These are phyloP conservation scores for Aspergillus panamensis DNA, from an alignment of 495 filamentous ascomycete species.

Conservation along the genomic window DNA sequence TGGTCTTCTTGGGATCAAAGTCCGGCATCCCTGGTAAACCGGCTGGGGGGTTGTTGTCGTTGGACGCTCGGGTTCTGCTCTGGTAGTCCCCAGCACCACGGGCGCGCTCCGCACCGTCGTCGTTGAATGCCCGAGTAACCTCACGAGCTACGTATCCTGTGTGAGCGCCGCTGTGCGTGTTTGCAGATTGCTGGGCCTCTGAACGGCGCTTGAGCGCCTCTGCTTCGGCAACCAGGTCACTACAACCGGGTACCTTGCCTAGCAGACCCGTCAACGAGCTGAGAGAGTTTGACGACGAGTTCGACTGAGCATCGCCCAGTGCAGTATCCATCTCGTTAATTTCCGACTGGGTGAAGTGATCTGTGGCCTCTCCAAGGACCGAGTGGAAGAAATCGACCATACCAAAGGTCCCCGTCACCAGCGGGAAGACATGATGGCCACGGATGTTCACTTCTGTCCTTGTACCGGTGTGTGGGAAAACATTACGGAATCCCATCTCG, in stretches of 20 bases:
- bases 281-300: constrained; percentile 42
- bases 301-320: constrained; percentile 57
- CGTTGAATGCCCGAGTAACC: constrained; percentile 12
- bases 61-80: constrained; percentile 6
- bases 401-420: constrained; percentile 89
- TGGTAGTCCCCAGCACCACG: constrained; percentile 8
- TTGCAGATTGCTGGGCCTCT: constrained; percentile 68
- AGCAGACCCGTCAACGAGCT: constrained; percentile 67
- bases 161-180: constrained; percentile 35
- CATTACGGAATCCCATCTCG: constrained; percentile 75
- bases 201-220: constrained; percentile 69
- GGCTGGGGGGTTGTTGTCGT: constrained; percentile 19
- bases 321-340: constrained; percentile 83
- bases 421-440: constrained; percentile 73
- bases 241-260: constrained; percentile 72
- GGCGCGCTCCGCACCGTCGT: constrained; percentile 15
- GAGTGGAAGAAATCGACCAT: constrained; percentile 96
- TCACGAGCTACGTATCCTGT: constrained; percentile 30
- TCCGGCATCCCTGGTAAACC: constrained; percentile 66
- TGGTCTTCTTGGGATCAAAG: constrained; percentile 79
- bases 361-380: constrained; percentile 91
- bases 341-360: constrained; percentile 94
- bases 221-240: constrained; percentile 73
- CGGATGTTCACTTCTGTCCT: constrained; percentile 67
- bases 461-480: constrained; percentile 84